Evolutionary conservation across 768 basidiomycete genomes (phyloP).

Genomic region (Agrocybe pediades): DNA sequence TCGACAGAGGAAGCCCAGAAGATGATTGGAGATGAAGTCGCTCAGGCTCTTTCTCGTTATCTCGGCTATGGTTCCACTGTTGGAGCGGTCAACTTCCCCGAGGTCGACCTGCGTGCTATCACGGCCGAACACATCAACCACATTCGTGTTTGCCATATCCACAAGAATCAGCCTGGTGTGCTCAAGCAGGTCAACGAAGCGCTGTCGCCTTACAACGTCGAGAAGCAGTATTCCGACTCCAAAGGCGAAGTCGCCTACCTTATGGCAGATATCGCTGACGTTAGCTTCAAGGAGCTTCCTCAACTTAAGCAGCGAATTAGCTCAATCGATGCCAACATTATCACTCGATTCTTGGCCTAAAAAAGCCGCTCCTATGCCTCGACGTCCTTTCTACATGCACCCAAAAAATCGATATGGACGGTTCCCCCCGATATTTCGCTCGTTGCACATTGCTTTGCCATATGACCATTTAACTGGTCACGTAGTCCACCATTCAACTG

Average conservation of each 20-base stretch:
- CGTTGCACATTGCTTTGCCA: slow-evolving; percentile 18
- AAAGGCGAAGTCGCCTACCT: slow-evolving; percentile 93
- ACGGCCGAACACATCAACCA: slow-evolving; percentile 77
- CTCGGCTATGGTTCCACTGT: slow-evolving; percentile 89
- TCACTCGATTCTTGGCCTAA: slow-evolving; percentile 81
- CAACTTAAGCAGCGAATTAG: slow-evolving; percentile 78
- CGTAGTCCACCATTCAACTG: slow-evolving; percentile 51
- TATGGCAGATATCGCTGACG: slow-evolving; percentile 95
- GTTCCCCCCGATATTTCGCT: slow-evolving; percentile 25
- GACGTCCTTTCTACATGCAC: slow-evolving; percentile 4
- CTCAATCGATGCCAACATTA: slow-evolving; percentile 81
- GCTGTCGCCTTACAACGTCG: slow-evolving; percentile 94
- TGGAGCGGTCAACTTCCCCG: slow-evolving; percentile 98
- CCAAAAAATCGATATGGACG: slow-evolving; percentile 35
- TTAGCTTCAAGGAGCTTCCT: slow-evolving; percentile 78
- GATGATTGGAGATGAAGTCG: slow-evolving; percentile 96
- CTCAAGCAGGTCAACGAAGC: slow-evolving; percentile 94
- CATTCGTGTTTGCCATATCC: slow-evolving; percentile 93
- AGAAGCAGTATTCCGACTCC: slow-evolving; percentile 99
- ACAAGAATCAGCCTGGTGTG: slow-evolving; percentile 95
- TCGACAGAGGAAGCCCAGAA: slow-evolving; percentile 98
- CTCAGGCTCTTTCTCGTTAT: slow-evolving; percentile 82
- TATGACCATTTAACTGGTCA: slow-evolving; percentile 37
- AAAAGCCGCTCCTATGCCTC: slow-evolving; percentile 2
- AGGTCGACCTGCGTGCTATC: slow-evolving; percentile 94